Base-by-base conservation (phyloP, 2,329 filamentous ascomycete species). In the Diaporthe vexans region DNA sequence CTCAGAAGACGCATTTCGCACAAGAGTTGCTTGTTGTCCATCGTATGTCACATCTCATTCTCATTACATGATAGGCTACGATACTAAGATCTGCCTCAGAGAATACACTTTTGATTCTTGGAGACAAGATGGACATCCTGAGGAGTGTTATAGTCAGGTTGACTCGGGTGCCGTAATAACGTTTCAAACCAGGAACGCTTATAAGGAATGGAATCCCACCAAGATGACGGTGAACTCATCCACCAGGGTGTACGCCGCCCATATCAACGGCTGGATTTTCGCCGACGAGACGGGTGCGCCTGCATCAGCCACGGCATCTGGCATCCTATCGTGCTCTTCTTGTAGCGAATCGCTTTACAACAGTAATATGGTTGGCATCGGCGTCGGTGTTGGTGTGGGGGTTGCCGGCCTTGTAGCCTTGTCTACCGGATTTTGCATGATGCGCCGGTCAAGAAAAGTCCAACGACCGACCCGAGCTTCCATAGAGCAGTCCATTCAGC, bases 211-310 rank as follows among this genome's bases (percentile, higher is more conserved):
- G 59, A 24, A 5, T 21, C 13, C 40, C 24, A 63, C 24, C 10
- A 33, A 40, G 8, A 7, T 33, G 59, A 63, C 59, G 59, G 13
- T 26, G 8, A 63, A 63, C 24, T 7, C 59, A 6, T 21, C 59
- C 59, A 19, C 40, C 6, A 29, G n/a, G 7, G 40, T 63, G 26
- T 29, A 3, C 0, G 59, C 40, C 59, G 59, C 4, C 40, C 59
- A 63, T 9, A 63, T 63, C 17, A 63, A 63, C 9, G 59, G 59
- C 59, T 63, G 59, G 59, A 26, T 63, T 15, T 63, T 63, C 26
- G 59, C 59, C 17, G 59, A 63, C 9, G 40, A 63, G 59, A 63
- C 59, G 17, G 40, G 59, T 2, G 33, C 13, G 2, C 17, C 24
- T 21, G 40, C 29, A 15, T 33, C 54, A 43, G 13, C 40, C 13